A percentile compares a stretch with the other conserved stretches of the same genome.
These are phyloP conservation scores for Tetraselmis chui DNA, from an alignment of 139 green algal species.

Conservation along the genomic window DNA sequence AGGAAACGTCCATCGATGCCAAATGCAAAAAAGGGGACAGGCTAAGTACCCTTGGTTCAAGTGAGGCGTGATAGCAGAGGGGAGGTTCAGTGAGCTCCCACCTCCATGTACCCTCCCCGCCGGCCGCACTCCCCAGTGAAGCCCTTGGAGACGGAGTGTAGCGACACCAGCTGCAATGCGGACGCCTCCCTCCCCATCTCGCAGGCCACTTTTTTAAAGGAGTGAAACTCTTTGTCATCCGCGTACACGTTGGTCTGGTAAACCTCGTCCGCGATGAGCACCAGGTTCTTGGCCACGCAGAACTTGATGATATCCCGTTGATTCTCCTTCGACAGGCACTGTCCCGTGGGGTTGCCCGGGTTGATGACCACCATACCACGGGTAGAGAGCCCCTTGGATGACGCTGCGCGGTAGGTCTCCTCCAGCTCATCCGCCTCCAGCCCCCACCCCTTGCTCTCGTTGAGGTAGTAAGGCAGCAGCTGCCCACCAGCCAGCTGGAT, in stretches of 20 bases:
- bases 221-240: slow-evolving; percentile 62
- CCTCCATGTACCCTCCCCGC: slow-evolving; percentile 87
- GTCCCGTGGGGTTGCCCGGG: slow-evolving; percentile 89
- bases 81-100: too few species aligned
- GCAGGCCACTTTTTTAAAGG: slow-evolving; percentile 68
- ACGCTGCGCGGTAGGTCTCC: not conserved
- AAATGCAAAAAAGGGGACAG: too few species aligned
- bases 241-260: slow-evolving; percentile 92
- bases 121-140: slow-evolving; percentile 81
- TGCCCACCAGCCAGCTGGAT: slow-evolving; percentile 76
- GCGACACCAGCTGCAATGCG: slow-evolving; percentile 57
- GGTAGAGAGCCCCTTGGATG: not conserved
- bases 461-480: slow-evolving; percentile 83
- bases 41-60: too few species aligned
- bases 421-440: slow-evolving; percentile 26
- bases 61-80: too few species aligned
- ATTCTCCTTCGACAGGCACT: slow-evolving; percentile 63
- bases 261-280: slow-evolving; percentile 92
- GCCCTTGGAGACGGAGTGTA: slow-evolving; percentile 89
- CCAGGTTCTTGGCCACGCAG: slow-evolving; percentile 66
- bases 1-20: too few species aligned
- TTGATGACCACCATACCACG: slow-evolving; percentile 92
- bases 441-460: slow-evolving; percentile 74
- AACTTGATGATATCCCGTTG: slow-evolving; percentile 63
- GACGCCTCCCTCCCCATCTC: slow-evolving; percentile 39